Evolutionary conservation across 1,284 basidiomycete genomes (phyloP).

Genomic region (Austroboletus olivaceoglutinosus): DNA sequence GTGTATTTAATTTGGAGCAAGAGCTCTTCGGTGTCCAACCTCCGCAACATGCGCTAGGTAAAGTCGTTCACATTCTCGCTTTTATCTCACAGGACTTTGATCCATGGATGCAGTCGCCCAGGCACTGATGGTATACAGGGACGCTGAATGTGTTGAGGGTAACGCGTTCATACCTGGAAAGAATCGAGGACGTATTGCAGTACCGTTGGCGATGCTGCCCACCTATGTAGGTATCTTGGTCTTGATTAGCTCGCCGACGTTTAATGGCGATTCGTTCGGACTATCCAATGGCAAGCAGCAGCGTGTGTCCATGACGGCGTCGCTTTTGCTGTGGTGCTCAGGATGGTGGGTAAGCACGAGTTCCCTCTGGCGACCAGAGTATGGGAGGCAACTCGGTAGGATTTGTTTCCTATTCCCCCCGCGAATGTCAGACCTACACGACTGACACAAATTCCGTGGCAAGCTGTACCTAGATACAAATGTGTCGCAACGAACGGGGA

Average conservation of each 20-base stretch:
- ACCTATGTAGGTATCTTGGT: conserved; percentile 32
- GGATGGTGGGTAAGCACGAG: conserved; percentile 23
- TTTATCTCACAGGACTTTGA: no score
- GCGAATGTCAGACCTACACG: background rate
- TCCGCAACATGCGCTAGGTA: background rate
- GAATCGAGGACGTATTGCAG: no score
- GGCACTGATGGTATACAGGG: conserved; percentile 11
- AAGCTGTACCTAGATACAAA: conserved; percentile 19
- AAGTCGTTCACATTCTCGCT: no score
- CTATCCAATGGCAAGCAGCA: conserved; percentile 26
- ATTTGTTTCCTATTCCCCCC: background rate
- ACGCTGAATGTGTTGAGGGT: conserved; percentile 26
- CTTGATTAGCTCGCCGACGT: background rate
- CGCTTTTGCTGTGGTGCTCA: conserved; percentile 20
- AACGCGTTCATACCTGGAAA: conserved; percentile 22
- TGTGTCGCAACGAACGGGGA: conserved; percentile 28
- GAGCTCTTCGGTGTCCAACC: background rate
- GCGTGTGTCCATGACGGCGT: conserved; percentile 33
- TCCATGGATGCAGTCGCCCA: background rate
- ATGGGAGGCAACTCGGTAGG: conserved; percentile 30
- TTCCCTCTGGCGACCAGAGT: conserved; percentile 19
- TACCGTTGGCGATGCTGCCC: conserved; percentile 31
- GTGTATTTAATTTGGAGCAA: conserved; percentile 21
- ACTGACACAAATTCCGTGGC: background rate
- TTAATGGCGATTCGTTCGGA: background rate